phyloP scores from a whole-genome alignment of 495 filamentous ascomycete genomes.

The Talaromyces borbonicus region DNA sequence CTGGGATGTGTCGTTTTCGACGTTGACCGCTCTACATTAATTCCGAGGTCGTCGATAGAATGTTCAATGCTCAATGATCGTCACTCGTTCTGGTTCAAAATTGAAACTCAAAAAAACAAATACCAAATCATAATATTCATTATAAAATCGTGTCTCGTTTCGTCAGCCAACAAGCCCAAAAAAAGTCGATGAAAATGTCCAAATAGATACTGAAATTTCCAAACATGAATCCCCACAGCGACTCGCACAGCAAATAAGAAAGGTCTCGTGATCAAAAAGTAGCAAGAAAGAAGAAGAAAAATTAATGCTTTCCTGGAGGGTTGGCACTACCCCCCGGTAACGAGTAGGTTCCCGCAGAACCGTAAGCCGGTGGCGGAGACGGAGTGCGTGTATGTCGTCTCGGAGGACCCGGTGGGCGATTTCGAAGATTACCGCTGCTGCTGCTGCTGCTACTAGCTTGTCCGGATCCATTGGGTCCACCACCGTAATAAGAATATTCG shows the following conservation, averaged over 20 bases:
- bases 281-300: not conserved
- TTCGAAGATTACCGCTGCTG: not conserved
- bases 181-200: no score
- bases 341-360: constrained; percentile 27
- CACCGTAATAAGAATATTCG: constrained; percentile 2
- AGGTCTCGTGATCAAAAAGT: not conserved
- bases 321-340: constrained; percentile 18
- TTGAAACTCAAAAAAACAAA: no score
- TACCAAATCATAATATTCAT: no score
- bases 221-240: not conserved
- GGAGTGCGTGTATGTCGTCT: constrained; percentile 22
- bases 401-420: not conserved
- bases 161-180: no score
- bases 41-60: no score
- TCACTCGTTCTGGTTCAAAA: no score
- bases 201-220: no score
- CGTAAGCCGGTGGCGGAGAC: constrained; percentile 36
- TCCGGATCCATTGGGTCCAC: not conserved
- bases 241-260: not conserved
- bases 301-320: constrained; percentile 26
- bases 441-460: not conserved
- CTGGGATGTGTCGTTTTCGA: no score
- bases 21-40: no score
- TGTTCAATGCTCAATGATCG: no score
- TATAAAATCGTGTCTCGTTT: no score